Base-by-base conservation (phyloP, 1,284 basidiomycete genomes). In the Malassezia japonica region DNA sequence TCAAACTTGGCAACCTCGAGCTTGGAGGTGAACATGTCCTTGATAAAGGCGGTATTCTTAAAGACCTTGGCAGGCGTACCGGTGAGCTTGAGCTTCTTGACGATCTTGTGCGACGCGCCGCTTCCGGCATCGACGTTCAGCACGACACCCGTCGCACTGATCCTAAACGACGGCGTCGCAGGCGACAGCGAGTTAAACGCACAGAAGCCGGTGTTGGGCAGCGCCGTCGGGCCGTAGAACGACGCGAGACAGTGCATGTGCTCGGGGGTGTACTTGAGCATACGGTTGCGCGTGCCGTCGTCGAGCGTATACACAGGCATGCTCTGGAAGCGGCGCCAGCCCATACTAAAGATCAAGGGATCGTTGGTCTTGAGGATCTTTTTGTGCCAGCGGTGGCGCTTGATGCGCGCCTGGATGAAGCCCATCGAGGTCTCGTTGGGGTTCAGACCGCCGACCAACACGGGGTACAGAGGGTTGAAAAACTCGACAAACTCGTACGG, bases 191-290 rank as follows among this genome's bases (percentile, higher is more conserved):
- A 83, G 74, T 92, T 96, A 79, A 99, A 96, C 1, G 92, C 87
- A 73, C 90, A 95, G 76, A 98, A 56, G 6, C 92, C 91, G 0
- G 89, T 95, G 74, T 95, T 95, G 15, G 67, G 70, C 31, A 64
- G 58, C 7, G 59, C 55, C 25, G 59, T 48, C 8, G 70, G 67
- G 1, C 62, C 67, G 37, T 67, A 72, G 75, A 98, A 96, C 0
- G 91, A 92, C 2, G 92, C 92, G 65, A 85, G 87, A 68, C 92
- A 98, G 74, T 98, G 94, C 89, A 94, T 95, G 70, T 99, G 92
- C 75, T 98, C 94, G 0, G 92, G 92, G 0, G 94, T 96, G 73
- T 99, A 99, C 77, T 99, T 98, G 75, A 99, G 84, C 86, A 96
- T 87, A 39, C 94, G 86, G 82, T 98, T 96, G 24, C 94, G 57